Conservation (phyloP, 495 filamentous ascomycete species). For the Lineolata rhizophorae region DNA sequence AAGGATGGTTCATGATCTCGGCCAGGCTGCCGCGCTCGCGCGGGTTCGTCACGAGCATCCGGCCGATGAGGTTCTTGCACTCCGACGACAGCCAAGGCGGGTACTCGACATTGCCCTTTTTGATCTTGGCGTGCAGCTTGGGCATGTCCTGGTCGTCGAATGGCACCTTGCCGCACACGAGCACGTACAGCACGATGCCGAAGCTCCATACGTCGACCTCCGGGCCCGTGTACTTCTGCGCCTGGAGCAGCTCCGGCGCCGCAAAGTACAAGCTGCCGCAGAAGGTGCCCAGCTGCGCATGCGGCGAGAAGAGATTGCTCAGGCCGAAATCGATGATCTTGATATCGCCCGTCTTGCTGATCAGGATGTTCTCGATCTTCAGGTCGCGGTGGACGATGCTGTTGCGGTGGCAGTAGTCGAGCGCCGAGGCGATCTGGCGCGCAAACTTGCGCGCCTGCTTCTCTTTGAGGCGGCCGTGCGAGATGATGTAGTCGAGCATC, state of each 20-base stretch:
- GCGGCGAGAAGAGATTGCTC: slow-evolving; percentile 86
- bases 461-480: slow-evolving; percentile 90
- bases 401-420: slow-evolving; percentile 97
- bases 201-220: slow-evolving; percentile 99
- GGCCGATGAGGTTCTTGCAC: slow-evolving; percentile 78
- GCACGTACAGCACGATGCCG: slow-evolving; percentile 93
- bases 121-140: slow-evolving; percentile 95
- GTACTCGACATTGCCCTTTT: slow-evolving; percentile 90
- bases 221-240: slow-evolving; percentile 81
- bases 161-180: slow-evolving; percentile 95
- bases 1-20: slow-evolving; percentile 92
- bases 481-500: slow-evolving; percentile 99
- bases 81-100: slow-evolving; percentile 83
- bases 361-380: slow-evolving; percentile 98
- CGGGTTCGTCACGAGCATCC: slow-evolving; percentile 94
- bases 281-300: slow-evolving; percentile 80
- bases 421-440: slow-evolving; percentile 89
- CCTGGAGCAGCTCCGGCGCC: slow-evolving; percentile 83
- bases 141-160: slow-evolving; percentile 99
- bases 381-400: slow-evolving; percentile 95
- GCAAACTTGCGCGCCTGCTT: slow-evolving; percentile 97
- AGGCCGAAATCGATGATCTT: slow-evolving; percentile 99
- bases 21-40: slow-evolving; percentile 62
- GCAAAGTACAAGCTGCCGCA: slow-evolving; percentile 98
- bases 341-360: slow-evolving; percentile 97